A percentile compares a stretch with the other conserved stretches of the same genome.
phyloP scores from a whole-genome alignment of 768 basidiomycete species.

The Rhizopogon vinicolor region DNA sequence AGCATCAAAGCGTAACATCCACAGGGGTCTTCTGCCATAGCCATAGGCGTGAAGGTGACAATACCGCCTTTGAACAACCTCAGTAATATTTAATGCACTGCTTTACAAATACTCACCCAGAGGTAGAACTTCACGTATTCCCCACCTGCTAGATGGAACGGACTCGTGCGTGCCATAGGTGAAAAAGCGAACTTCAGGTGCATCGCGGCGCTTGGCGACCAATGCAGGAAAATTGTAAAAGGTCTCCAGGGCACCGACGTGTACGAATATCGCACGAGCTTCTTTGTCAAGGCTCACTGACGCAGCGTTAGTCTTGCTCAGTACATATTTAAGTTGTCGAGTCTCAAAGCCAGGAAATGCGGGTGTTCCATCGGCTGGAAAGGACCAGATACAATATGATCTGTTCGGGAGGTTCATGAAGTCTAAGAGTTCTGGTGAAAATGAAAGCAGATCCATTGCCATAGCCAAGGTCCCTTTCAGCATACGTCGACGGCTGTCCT shows the following conservation, averaged over 20 bases:
- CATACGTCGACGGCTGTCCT: background rate
- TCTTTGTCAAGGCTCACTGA: conserved; percentile 34
- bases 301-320: conserved; percentile 40
- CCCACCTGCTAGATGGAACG: conserved; percentile 50
- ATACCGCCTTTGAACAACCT: conserved; percentile 52
- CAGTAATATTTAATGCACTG: background rate
- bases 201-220: conserved; percentile 39
- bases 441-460: conserved; percentile 30
- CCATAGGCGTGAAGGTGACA: conserved; percentile 63
- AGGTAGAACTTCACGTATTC: conserved; percentile 63
- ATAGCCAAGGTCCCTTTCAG: conserved; percentile 10
- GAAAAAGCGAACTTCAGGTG: conserved; percentile 52
- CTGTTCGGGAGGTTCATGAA: conserved; percentile 36
- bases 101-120: conserved; percentile 40
- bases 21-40: conserved; percentile 49
- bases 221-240: conserved; percentile 48
- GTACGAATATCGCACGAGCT: conserved; percentile 57
- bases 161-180: conserved; percentile 62
- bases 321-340: conserved; percentile 34
- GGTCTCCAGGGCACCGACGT: conserved; percentile 49
- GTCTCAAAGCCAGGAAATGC: conserved; percentile 38
- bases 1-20: conserved; percentile 44
- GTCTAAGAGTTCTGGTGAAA: conserved; percentile 45
- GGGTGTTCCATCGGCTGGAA: conserved; percentile 25
- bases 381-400: conserved; percentile 47